Percentiles rank a stretch among this genome's conserved stretches.
Conservation (phyloP, 108 stramenopile genomes). For the Discostella stelligeroides region DNA sequence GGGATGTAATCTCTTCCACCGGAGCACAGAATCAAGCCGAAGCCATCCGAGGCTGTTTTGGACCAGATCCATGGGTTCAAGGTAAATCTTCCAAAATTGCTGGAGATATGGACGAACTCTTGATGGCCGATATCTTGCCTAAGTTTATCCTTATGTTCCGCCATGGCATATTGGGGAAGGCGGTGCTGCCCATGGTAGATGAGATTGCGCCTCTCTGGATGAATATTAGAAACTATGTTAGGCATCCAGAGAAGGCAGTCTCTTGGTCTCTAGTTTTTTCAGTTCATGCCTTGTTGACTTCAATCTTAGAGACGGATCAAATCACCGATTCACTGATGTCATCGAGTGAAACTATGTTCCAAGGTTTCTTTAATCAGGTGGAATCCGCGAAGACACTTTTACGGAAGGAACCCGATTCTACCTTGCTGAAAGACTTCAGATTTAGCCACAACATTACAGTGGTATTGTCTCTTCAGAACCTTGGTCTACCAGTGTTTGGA, state of each 20-base stretch:
- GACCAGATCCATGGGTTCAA: conserved; percentile 18
- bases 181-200: conserved; percentile 22
- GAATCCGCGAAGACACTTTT: background rate
- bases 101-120: conserved; percentile 53
- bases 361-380: conserved; percentile 31
- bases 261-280: conserved; percentile 53
- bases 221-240: conserved; percentile 29
- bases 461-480: conserved; percentile 30
- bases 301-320: conserved; percentile 41
- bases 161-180: conserved; percentile 36
- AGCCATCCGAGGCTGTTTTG: conserved; percentile 43
- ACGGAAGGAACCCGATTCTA: conserved; percentile 1
- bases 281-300: conserved; percentile 54
- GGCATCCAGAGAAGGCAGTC: conserved; percentile 44
- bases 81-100: conserved; percentile 35
- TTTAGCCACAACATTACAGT: conserved; percentile 27
- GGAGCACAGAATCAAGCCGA: background rate
- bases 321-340: conserved; percentile 11
- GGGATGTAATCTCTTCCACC: conserved; percentile 19
- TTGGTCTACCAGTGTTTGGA: conserved; percentile 23
- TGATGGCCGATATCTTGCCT: conserved; percentile 57
- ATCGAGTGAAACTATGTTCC: conserved; percentile 27
- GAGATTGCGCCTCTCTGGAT: conserved; percentile 41
- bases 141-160: conserved; percentile 30
- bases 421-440: conserved; percentile 1